Conservation (phyloP, 116 monocot genomes). For the Posidonia oceanica region DNA sequence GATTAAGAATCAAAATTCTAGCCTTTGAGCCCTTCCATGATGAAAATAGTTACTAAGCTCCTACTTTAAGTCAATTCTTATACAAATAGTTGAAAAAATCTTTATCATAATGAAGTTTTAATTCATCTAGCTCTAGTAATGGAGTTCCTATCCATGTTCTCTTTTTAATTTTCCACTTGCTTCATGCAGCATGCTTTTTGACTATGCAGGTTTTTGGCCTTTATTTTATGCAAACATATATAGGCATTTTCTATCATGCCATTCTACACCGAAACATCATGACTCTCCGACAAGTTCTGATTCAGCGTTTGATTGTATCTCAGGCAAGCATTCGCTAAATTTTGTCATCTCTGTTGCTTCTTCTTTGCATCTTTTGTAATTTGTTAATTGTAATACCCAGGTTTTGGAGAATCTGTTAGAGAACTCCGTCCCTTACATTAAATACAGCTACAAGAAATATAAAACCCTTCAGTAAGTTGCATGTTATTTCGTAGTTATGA, state of each 20-base stretch:
- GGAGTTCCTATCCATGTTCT: no score
- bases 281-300: conserved; percentile 63
- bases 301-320: conserved; percentile 78
- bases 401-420: conserved; percentile 83
- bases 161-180: no score
- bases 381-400: conserved; percentile 19
- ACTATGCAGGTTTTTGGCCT: conserved; percentile 78
- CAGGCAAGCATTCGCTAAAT: conserved; percentile 39
- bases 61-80: no score
- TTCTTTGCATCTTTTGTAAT: neutral
- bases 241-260: conserved; percentile 89
- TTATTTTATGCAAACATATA: conserved; percentile 95
- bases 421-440: conserved; percentile 78
- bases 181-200: neutral
- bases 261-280: conserved; percentile 56
- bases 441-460: conserved; percentile 85
- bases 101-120: neutral
- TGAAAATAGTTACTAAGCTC: no score
- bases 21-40: no score
- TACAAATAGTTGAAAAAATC: no score
- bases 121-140: neutral
- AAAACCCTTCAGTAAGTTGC: conserved; percentile 62
- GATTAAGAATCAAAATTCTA: no score
- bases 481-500: conserved; percentile 1
- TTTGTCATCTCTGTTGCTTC: neutral